Evolutionary conservation across 371 early-diverging fungal species (phyloP), one percentile per base, ranked within the genome.

Genomic region (Rhizopus delemar): DNA sequence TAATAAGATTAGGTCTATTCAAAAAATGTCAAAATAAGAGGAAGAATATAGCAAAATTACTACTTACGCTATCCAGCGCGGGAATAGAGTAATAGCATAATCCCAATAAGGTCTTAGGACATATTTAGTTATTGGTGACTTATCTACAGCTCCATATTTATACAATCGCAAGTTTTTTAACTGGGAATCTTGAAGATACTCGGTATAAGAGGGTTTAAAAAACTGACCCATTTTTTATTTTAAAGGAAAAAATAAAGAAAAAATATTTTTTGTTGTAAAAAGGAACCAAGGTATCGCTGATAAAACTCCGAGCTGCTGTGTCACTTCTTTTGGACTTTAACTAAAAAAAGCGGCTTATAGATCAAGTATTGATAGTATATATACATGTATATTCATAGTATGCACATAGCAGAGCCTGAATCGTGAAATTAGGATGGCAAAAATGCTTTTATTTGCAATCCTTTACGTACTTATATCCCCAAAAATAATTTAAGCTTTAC

Each of bases 1-100:
- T 99, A 61, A 99, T 96, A 50, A 95, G 74, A 74, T 99, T 99
- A 49, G 99, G 99, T 3, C 96, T 96, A 59, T 15, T 33, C 29
- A 35, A 31, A 12, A 1, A 51, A 31, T 51, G 22, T 9, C 16
- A 39, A 38, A 51, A 35, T 15, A n/a, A 41, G 8, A 33, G 0
- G 53, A 7, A 51, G 41, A 16, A 60, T 0, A 53, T n/a, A 33
- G 35, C 22, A 22, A 22, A 22, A 22, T 22, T 22, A 22, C 36
- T 31, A 69, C 91, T 80, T 87, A 93, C 91, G 97, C 96, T 78
- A 98, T 86, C 93, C 92, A 92, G 71, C 78, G 74, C 22, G 98
- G 99, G 71, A 98, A 91, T 43, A 92, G 70, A 8, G 86, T 86
- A 7, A 95, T 88, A 35, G 90, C 86, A 84, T 87, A 90, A 69